A percentile compares a stretch with the other conserved stretches of the same genome.
These are phyloP conservation scores for Suhomyces pyralidae DNA, from an alignment of 805 yeast species.

Conservation along the genomic window DNA sequence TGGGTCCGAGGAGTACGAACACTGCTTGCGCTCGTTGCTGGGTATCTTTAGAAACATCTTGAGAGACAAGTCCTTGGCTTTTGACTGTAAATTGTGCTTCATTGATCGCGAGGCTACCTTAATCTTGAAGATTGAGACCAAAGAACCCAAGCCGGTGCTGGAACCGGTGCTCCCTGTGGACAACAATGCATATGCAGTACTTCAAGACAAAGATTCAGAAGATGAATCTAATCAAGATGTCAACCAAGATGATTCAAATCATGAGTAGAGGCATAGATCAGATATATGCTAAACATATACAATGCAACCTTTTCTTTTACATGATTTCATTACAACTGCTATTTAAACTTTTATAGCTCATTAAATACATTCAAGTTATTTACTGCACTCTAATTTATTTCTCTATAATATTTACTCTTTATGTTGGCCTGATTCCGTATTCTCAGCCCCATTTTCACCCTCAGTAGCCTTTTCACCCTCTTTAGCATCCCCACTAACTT, in stretches of 20 bases:
- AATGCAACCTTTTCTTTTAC: too few species aligned
- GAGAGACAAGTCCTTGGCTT: conserved; percentile 44
- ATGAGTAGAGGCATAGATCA: background rate
- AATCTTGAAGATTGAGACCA: conserved; percentile 16
- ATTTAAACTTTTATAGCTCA: background rate
- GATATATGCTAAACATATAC: background rate
- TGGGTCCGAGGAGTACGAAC: conserved; percentile 38
- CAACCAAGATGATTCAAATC: too few species aligned
- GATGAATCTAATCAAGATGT: background rate
- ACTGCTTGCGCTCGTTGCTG: conserved; percentile 40
- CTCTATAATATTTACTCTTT: background rate
- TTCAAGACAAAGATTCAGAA: background rate
- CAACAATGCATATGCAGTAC: background rate
- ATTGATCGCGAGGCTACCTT: conserved; percentile 30
- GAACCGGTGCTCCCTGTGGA: background rate
- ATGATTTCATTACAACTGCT: background rate
- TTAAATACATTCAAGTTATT: background rate
- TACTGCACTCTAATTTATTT: too few species aligned
- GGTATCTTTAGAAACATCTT: conserved; percentile 32
- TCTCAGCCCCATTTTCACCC: too few species aligned
- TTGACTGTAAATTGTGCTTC: conserved; percentile 46
- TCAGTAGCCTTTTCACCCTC: background rate
- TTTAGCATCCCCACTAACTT: background rate
- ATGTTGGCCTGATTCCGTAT: background rate
- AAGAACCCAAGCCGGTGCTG: background rate